These are phyloP conservation scores for Blastobotrys petasosporus DNA, from an alignment of 1,139 yeast species.

Conservation along the genomic window DNA sequence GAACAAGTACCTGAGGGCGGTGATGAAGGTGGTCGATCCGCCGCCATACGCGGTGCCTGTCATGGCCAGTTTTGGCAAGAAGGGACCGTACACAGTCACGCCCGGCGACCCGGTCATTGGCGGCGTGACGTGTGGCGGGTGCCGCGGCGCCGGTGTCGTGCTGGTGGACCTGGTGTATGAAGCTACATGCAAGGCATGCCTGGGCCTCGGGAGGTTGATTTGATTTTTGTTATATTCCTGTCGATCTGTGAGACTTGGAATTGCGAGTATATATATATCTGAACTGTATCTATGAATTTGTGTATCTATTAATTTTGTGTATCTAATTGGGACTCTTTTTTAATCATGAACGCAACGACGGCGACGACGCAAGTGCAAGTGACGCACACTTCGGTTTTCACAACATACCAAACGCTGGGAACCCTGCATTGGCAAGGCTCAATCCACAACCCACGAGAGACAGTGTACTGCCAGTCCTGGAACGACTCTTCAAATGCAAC, in stretches of 20 bases:
- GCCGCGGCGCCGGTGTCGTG: constrained; percentile 63
- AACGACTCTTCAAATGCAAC: too few relatives aligned
- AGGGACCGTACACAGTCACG: constrained; percentile 43
- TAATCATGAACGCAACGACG: too few relatives aligned
- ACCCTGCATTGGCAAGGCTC: too few relatives aligned
- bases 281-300: background rate
- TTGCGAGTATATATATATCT: background rate
- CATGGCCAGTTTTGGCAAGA: constrained; percentile 11
- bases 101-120: constrained; percentile 88
- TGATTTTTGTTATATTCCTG: background rate
- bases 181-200: constrained; percentile 39
- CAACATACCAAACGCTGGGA: too few relatives aligned
- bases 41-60: constrained; percentile 5
- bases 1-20: background rate
- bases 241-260: background rate
- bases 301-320: too few relatives aligned
- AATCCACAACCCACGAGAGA: too few relatives aligned
- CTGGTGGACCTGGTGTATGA: constrained; percentile 31
- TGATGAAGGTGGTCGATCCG: constrained; percentile 4
- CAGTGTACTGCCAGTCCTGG: too few relatives aligned
- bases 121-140: constrained; percentile 68
- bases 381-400: too few relatives aligned
- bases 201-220: constrained; percentile 55
- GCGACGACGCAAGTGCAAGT: too few relatives aligned
- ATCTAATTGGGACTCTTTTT: too few relatives aligned